Evolutionary conservation across 2,329 filamentous ascomycete species (phyloP).

Genomic region (Aspergillus alliaceus): DNA sequence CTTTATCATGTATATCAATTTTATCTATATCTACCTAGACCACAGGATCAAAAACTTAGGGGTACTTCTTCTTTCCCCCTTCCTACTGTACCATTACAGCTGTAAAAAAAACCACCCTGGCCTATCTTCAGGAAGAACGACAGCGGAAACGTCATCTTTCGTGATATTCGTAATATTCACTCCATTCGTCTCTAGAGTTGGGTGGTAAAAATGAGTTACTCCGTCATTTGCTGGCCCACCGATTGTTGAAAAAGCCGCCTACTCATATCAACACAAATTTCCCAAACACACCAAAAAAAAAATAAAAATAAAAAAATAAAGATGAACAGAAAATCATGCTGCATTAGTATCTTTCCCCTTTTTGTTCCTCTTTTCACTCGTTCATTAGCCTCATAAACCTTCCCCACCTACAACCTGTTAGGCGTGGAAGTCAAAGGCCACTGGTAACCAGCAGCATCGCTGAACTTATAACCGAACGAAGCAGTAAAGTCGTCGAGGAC

Average conservation of each 20-base stretch:
- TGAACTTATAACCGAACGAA: constrained; percentile 98
- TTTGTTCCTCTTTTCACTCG: constrained; percentile 12
- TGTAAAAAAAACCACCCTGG: neutral
- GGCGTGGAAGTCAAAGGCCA: constrained; percentile 79
- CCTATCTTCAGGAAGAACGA: neutral
- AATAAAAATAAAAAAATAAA: constrained; percentile 9
- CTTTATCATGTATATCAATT: too few relatives aligned
- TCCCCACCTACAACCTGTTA: constrained; percentile 73
- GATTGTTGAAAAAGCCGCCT: constrained; percentile 7
- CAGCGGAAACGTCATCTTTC: neutral
- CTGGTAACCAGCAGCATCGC: constrained; percentile 91
- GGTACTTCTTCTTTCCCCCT: too few relatives aligned
- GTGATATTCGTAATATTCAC: constrained; percentile 14
- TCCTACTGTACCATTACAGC: too few relatives aligned
- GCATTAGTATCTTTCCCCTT: constrained; percentile 14
- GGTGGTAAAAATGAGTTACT: neutral
- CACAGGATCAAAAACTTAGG: too few relatives aligned
- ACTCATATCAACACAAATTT: constrained; percentile 15
- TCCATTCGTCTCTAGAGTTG: constrained; percentile 20
- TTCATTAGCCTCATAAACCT: constrained; percentile 3
- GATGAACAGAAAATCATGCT: constrained; percentile 7
- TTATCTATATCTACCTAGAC: too few relatives aligned
- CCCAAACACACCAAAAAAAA: constrained; percentile 15
- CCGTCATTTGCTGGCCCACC: neutral
- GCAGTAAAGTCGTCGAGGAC: constrained; percentile 98